Conservation (phyloP, 768 basidiomycete genomes). For the Mrakia frigida region DNA sequence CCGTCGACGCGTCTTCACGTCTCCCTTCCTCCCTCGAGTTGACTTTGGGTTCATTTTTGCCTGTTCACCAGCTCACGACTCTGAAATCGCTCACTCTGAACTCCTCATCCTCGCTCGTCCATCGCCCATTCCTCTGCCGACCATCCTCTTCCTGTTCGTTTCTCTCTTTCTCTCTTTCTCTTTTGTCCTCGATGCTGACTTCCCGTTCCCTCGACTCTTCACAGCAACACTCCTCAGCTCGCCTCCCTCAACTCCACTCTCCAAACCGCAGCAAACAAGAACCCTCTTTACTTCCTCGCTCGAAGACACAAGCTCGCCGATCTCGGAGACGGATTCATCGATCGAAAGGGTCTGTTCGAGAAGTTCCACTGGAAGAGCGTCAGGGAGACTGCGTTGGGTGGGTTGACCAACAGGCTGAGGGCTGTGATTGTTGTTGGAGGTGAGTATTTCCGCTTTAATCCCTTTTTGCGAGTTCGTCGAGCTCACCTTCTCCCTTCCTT, state of each 20-base stretch:
- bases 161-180: background rate
- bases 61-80: background rate
- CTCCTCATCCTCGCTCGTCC: background rate
- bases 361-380: constrained; percentile 66
- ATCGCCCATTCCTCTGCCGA: background rate
- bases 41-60: background rate
- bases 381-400: constrained; percentile 56
- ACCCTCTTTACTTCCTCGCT: constrained; percentile 59
- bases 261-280: background rate
- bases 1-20: background rate
- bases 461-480: constrained; percentile 20
- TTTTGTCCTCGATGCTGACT: background rate
- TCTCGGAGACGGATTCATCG: constrained; percentile 66
- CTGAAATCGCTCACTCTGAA: background rate
- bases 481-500: background rate
- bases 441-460: constrained; percentile 41
- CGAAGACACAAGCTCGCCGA: constrained; percentile 71
- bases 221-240: constrained; percentile 12
- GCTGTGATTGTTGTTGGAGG: constrained; percentile 70
- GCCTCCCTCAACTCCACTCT: constrained; percentile 1
- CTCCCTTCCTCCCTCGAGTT: background rate
- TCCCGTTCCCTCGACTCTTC: background rate
- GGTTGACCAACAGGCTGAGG: constrained; percentile 55
- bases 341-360: constrained; percentile 79
- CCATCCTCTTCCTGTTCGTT: constrained; percentile 18